phyloP scores from a whole-genome alignment of 345 rosid species.

The Pistacia atlantica region DNA sequence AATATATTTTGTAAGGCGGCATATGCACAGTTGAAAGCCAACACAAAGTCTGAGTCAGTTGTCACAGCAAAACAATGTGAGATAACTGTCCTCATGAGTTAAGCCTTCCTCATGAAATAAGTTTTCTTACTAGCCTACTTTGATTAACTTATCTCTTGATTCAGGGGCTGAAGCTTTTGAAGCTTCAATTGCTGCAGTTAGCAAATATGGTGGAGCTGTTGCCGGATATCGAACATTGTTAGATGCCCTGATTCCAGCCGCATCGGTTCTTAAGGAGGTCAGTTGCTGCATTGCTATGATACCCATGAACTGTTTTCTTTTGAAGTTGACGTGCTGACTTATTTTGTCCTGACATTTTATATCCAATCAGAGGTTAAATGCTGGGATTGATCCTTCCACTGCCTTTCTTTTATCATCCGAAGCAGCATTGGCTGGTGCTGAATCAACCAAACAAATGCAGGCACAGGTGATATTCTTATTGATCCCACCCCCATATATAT shows the following conservation, averaged over 20 bases:
- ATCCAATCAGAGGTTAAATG: conserved; percentile 62
- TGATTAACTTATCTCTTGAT: conserved; percentile 22
- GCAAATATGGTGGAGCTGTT: conserved; percentile 92
- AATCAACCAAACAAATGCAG: conserved; percentile 80
- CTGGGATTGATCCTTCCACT: conserved; percentile 66
- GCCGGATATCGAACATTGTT: conserved; percentile 90
- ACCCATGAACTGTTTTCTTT: background rate
- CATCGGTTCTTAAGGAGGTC: conserved; percentile 79
- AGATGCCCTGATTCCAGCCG: conserved; percentile 96
- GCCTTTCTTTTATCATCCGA: conserved; percentile 79
- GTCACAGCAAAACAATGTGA: conserved; percentile 76
- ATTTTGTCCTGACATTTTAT: conserved; percentile 17
- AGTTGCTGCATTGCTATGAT: background rate
- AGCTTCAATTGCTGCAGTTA: conserved; percentile 80
- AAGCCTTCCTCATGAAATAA: background rate
- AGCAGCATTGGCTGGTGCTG: conserved; percentile 86
- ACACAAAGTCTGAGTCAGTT: conserved; percentile 30
- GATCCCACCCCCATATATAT: background rate
- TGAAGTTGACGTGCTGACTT: background rate
- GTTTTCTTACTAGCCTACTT: conserved; percentile 11
- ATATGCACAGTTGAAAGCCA: conserved; percentile 71
- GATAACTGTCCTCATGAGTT: conserved; percentile 29
- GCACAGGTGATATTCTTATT: conserved; percentile 68
- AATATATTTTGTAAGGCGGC: conserved; percentile 86
- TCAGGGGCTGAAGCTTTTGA: conserved; percentile 91